Conservation (phyloP, 2,329 filamentous ascomycete species). For the Alternaria arborescens region DNA sequence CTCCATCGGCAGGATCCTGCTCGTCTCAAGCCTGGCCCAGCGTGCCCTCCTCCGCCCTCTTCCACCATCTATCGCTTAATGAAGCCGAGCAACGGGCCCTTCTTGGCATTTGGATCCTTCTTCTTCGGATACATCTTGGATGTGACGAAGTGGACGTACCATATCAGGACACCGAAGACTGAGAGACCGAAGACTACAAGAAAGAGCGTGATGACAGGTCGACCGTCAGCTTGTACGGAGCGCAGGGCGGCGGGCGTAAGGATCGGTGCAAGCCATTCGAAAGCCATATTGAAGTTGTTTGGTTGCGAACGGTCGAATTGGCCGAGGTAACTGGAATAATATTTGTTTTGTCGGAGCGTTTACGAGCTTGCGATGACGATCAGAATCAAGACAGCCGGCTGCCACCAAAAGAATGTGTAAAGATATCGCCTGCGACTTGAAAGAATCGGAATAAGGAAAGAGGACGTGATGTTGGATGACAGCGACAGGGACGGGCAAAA, state of each 20-base stretch:
- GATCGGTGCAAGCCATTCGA: slow-evolving; percentile 44
- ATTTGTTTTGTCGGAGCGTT: not conserved
- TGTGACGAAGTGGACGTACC: slow-evolving; percentile 43
- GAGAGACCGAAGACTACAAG: slow-evolving; percentile 79
- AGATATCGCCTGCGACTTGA: slow-evolving; percentile 20
- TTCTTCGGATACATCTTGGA: slow-evolving; percentile 41
- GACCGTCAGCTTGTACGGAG: slow-evolving; percentile 63
- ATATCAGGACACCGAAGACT: slow-evolving; percentile 33
- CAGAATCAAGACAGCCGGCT: slow-evolving; percentile 32
- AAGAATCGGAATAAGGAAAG: slow-evolving; percentile 15
- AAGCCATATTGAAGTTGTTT: slow-evolving; percentile 31
- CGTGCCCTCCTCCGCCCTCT: not conserved
- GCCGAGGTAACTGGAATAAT: not conserved
- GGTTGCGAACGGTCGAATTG: not conserved
- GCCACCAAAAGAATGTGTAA: slow-evolving; percentile 17
- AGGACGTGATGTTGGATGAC: slow-evolving; percentile 18
- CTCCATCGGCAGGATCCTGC: not conserved
- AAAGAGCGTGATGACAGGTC: slow-evolving; percentile 84
- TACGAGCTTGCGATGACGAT: slow-evolving; percentile 4
- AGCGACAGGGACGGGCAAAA: slow-evolving; percentile 19
- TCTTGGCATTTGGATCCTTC: slow-evolving; percentile 36
- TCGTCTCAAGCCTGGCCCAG: not conserved
- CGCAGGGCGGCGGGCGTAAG: slow-evolving; percentile 43
- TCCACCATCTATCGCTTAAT: slow-evolving; percentile 27
- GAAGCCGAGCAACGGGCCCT: slow-evolving; percentile 34